Evolutionary conservation across 106 monocot genomes (phyloP).

Genomic region (Vanilla planifolia): DNA sequence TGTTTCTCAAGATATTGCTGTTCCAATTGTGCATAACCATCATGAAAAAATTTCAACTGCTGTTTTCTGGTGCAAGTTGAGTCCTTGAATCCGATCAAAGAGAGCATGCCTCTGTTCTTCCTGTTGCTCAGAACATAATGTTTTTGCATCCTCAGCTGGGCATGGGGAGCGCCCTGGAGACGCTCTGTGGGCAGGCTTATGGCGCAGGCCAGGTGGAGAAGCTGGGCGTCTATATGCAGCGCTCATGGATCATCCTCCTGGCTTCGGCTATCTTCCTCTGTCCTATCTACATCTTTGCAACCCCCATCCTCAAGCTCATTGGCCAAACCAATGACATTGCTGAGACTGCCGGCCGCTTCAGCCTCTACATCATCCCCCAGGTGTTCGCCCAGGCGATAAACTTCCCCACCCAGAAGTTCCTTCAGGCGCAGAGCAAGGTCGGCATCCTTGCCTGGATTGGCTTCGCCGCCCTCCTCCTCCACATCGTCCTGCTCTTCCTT

Average conservation of each 20-base stretch:
- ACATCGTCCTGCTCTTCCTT: slow-evolving; percentile 32
- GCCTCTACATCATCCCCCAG: slow-evolving; percentile 49
- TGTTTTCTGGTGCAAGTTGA: too few species aligned
- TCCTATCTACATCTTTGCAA: slow-evolving; percentile 57
- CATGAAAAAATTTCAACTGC: too few species aligned
- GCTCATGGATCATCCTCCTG: slow-evolving; percentile 71
- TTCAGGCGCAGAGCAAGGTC: slow-evolving; percentile 83
- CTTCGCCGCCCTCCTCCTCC: slow-evolving; percentile 32
- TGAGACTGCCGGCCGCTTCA: slow-evolving; percentile 48
- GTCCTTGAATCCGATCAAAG: too few species aligned
- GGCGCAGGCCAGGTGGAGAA: slow-evolving; percentile 66
- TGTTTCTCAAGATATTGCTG: too few species aligned
- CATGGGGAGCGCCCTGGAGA: slow-evolving; percentile 93
- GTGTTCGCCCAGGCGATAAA: slow-evolving; percentile 61
- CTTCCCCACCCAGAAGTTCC: slow-evolving; percentile 80
- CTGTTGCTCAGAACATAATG: too few species aligned
- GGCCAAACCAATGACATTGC: slow-evolving; percentile 57
- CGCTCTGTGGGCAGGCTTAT: slow-evolving; percentile 84
- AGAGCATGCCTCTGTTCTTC: too few species aligned
- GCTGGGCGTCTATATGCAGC: slow-evolving; percentile 85
- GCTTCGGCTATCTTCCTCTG: slow-evolving; percentile 31
- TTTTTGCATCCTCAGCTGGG: slow-evolving; percentile 53
- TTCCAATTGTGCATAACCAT: too few species aligned
- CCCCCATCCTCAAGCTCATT: slow-evolving; percentile 48
- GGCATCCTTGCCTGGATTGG: slow-evolving; percentile 49